Percentiles rank a stretch among this genome's conserved stretches.
These are phyloP conservation scores for Macrophomina tecta DNA, from an alignment of 2,329 filamentous ascomycete genomes.

Conservation along the genomic window DNA sequence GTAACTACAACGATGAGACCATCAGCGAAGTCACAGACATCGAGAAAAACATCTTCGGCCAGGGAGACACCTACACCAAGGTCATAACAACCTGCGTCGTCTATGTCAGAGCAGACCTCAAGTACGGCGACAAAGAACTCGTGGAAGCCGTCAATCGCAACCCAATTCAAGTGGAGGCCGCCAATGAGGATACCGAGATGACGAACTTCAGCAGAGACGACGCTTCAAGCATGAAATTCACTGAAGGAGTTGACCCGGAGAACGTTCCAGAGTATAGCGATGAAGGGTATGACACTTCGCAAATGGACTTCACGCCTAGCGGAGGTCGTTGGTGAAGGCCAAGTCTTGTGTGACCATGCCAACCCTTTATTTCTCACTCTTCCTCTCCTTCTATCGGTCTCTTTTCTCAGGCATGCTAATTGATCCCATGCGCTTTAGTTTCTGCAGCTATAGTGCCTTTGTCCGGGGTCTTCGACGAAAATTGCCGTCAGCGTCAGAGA, in stretches of 20 bases:
- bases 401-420: not conserved
- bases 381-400: not conserved
- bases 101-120: conserved; percentile 27
- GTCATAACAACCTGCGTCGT: conserved; percentile 27
- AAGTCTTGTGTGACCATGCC: not conserved
- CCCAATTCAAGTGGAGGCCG: not conserved
- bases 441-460: not conserved
- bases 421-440: not conserved
- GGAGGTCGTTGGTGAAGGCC: conserved; percentile 5
- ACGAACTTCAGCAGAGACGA: conserved; percentile 19
- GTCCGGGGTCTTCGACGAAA: not conserved
- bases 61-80: conserved; percentile 19
- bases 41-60: conserved; percentile 26
- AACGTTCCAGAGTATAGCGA: not conserved
- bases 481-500: not conserved
- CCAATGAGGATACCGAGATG: conserved; percentile 18
- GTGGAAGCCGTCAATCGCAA: conserved; percentile 22
- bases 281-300: conserved; percentile 20
- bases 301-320: conserved; percentile 11
- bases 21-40: conserved; percentile 66
- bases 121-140: conserved; percentile 8
- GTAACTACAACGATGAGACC: conserved; percentile 89
- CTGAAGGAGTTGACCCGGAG: conserved; percentile 11
- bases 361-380: not conserved
- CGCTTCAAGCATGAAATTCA: not conserved